Conservation (phyloP, 2,329 filamentous ascomycete genomes). For the Phialophora expanda region DNA sequence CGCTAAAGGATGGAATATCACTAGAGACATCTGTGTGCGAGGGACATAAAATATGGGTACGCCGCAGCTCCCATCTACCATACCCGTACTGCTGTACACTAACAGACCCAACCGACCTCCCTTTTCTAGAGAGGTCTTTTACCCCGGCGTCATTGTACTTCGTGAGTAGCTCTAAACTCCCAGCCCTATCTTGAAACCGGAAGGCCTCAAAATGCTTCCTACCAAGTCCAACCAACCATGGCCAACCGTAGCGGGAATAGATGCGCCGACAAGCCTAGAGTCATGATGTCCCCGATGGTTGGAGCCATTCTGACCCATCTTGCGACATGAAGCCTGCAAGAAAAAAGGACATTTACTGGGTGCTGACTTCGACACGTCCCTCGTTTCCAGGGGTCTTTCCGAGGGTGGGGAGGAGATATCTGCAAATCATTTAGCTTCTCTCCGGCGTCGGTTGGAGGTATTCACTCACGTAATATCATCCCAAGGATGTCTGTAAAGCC, state of each 20-base stretch:
- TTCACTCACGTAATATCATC: slow-evolving; percentile 78
- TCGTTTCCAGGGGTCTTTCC: slow-evolving; percentile 74
- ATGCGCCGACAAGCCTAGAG: neutral
- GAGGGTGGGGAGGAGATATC: slow-evolving; percentile 74
- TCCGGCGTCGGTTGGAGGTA: neutral
- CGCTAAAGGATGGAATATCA: neutral
- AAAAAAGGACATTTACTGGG: slow-evolving; percentile 1
- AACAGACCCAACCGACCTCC: slow-evolving; percentile 4
- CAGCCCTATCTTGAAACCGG: slow-evolving; percentile 12
- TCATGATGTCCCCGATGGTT: neutral
- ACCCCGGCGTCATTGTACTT: slow-evolving; percentile 18
- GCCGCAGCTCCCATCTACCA: slow-evolving; percentile 14
- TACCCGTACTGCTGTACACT: slow-evolving; percentile 19
- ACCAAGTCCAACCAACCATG: slow-evolving; percentile 7
- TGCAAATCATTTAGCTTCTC: neutral
- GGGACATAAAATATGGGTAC: slow-evolving; percentile 16
- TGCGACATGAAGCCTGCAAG: neutral
- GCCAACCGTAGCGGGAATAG: neutral
- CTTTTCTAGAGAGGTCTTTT: slow-evolving; percentile 9
- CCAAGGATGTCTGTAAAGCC: slow-evolving; percentile 99
- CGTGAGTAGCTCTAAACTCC: slow-evolving; percentile 20
- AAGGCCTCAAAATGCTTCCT: slow-evolving; percentile 9
- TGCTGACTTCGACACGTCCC: slow-evolving; percentile 82
- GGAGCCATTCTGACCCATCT: slow-evolving; percentile 7
- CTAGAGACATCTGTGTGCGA: neutral